Conservation (phyloP, 805 yeast genomes). For the Maudiozyma serrabonitensis region DNA sequence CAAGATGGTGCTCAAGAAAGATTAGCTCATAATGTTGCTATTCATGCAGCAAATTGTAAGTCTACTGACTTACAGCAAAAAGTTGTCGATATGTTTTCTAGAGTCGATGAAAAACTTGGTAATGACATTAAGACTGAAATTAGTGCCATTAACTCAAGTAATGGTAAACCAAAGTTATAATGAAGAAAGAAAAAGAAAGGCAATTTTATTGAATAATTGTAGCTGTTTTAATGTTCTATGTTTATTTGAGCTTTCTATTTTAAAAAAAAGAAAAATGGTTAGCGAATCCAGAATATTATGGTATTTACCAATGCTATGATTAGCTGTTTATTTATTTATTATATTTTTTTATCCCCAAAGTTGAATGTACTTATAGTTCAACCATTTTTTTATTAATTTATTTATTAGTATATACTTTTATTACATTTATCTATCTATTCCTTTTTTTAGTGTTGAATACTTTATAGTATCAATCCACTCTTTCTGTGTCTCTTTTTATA, state of each 20-base stretch:
- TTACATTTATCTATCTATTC: background rate
- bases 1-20: conserved; percentile 77
- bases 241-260: no score
- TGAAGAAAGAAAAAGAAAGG: background rate
- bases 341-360: no score
- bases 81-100: conserved; percentile 65
- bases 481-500: no score
- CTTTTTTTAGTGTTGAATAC: background rate
- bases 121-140: conserved; percentile 56
- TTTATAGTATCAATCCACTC: no score
- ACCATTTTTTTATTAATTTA: background rate
- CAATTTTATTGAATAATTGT: background rate
- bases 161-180: conserved; percentile 5
- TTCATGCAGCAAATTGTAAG: conserved; percentile 54
- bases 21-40: conserved; percentile 75
- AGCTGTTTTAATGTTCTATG: no score
- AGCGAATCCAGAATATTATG: no score
- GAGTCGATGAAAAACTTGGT: conserved; percentile 64
- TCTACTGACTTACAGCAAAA: conserved; percentile 67
- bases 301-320: no score
- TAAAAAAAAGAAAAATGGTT: no score
- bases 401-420: conserved; percentile 1
- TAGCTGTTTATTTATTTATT: no score
- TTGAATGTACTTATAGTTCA: no score
- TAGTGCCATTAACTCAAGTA: conserved; percentile 5